phyloP scores from a whole-genome alignment of 257 asterid species.

The Coffea canephora region DNA sequence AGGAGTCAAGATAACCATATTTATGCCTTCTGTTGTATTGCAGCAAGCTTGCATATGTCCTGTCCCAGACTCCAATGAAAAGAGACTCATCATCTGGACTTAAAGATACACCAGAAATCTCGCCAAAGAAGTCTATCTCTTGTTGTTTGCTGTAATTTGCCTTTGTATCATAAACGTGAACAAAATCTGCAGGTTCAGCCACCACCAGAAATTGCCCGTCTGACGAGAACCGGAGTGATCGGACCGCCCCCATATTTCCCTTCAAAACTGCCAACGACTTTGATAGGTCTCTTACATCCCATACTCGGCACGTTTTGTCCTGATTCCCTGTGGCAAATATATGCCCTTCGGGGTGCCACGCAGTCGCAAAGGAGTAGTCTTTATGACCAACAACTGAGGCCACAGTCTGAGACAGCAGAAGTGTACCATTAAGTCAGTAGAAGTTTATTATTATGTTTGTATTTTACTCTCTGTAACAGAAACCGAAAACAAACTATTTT shows the following conservation, averaged over 20 bases:
- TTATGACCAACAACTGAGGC: slow-evolving; percentile 58
- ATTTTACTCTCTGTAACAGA: neutral
- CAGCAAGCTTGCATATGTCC: slow-evolving; percentile 69
- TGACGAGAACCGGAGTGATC: slow-evolving; percentile 65
- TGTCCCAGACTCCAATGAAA: slow-evolving; percentile 65
- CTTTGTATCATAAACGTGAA: slow-evolving; percentile 50
- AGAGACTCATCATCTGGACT: slow-evolving; percentile 74
- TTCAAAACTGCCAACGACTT: slow-evolving; percentile 41
- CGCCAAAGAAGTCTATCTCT: slow-evolving; percentile 74
- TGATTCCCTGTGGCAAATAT: slow-evolving; percentile 79
- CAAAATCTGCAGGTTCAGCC: slow-evolving; percentile 81
- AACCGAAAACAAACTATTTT: neutral
- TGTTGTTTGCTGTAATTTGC: slow-evolving; percentile 50
- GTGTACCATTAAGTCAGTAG: too few relatives aligned
- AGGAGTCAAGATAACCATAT: slow-evolving; percentile 52
- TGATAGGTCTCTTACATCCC: slow-evolving; percentile 63
- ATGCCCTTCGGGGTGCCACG: slow-evolving; percentile 68
- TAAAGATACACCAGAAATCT: slow-evolving; percentile 63
- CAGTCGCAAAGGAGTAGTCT: slow-evolving; percentile 75
- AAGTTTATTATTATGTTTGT: neutral
- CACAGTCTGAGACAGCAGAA: slow-evolving; percentile 37
- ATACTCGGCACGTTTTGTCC: slow-evolving; percentile 69
- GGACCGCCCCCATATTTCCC: slow-evolving; percentile 64
- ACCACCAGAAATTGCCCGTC: slow-evolving; percentile 61
- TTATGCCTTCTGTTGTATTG: slow-evolving; percentile 52